Evolutionary conservation across 352 stramenopile species (phyloP).

Genomic region (Phytophthora palmivora): DNA sequence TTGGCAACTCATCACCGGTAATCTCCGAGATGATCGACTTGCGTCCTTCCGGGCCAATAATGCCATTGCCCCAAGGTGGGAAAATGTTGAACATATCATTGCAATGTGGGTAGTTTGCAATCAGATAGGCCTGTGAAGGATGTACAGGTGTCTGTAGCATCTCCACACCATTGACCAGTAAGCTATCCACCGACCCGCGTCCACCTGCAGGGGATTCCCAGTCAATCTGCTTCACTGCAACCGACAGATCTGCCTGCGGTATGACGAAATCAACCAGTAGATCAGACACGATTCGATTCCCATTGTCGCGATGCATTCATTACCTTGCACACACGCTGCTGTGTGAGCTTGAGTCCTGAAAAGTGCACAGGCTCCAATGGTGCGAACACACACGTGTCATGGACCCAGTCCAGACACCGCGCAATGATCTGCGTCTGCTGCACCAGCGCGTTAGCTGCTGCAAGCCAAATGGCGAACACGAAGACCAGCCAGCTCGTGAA

Average conservation of each 20-base stretch:
- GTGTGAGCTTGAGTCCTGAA: conserved; percentile 45
- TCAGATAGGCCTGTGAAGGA: conserved; percentile 68
- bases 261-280: conserved; percentile 9
- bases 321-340: conserved; percentile 84
- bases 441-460: conserved; percentile 36
- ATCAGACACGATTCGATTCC: conserved; percentile 1
- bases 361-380: conserved; percentile 59
- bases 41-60: conserved; percentile 63
- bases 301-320: not conserved
- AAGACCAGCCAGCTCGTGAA: conserved; percentile 13
- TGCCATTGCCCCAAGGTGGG: conserved; percentile 77
- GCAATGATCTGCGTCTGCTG: conserved; percentile 71
- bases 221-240: conserved; percentile 86
- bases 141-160: conserved; percentile 60
- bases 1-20: conserved; percentile 41
- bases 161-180: conserved; percentile 70
- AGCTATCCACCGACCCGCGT: conserved; percentile 61
- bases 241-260: conserved; percentile 72
- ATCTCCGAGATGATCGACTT: conserved; percentile 74
- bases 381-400: conserved; percentile 60
- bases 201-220: conserved; percentile 65
- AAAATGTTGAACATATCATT: conserved; percentile 89
- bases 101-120: conserved; percentile 83
- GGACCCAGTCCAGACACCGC: conserved; percentile 59
- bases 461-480: conserved; percentile 9